Base-by-base conservation (phyloP, 2,329 filamentous ascomycete species). In the Diaporthe vexans region DNA sequence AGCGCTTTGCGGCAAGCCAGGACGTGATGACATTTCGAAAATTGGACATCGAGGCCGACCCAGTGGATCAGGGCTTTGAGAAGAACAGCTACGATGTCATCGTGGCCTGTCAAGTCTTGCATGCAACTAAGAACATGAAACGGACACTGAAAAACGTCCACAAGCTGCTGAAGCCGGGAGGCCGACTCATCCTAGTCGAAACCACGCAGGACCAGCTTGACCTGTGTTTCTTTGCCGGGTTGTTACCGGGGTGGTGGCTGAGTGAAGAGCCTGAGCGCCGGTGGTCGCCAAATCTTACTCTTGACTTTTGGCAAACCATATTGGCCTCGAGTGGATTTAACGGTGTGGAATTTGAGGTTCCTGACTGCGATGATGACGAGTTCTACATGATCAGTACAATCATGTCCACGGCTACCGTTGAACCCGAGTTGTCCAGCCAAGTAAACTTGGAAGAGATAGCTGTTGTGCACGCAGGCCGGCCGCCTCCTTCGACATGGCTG, bases 181-280 rank as follows among this genome's bases (percentile, higher is more conserved):
- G 46, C 1, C 15, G 4, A 8, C 57, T 72, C 13, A 9, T 72
- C 2, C 4, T 72, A 2, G 19, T 72, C 10, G 69, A 72, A 29
- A 76, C 78, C 4, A 81, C 79, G 0, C 75, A 77, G 37, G 58
- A 70, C 2, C 61, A 61, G 2, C 19, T 75, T 4, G 58, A 79
- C 8, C 35, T 75, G 11, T 67, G 70, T 52, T 76, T 79, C 57
- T 73, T 74, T 63, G 80, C 81, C 63, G 81, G 81, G 1, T 73
- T 78, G 2, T 74, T 82, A 1, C 77, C 79, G 0, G 81, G 80
- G 0, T 82, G 81, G 81, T 82, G 81, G 81, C 75, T 82, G 33
- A 76, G 78, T 0, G 77, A 78, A n/a, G 80, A 81, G 61, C 71
- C 77, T 9, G 76, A 80, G 58, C 73, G 80, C 5, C 29, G 29